These are phyloP conservation scores for Aspergillus brunneoviolaceus DNA, from an alignment of 2,329 filamentous ascomycete genomes.

Conservation along the genomic window DNA sequence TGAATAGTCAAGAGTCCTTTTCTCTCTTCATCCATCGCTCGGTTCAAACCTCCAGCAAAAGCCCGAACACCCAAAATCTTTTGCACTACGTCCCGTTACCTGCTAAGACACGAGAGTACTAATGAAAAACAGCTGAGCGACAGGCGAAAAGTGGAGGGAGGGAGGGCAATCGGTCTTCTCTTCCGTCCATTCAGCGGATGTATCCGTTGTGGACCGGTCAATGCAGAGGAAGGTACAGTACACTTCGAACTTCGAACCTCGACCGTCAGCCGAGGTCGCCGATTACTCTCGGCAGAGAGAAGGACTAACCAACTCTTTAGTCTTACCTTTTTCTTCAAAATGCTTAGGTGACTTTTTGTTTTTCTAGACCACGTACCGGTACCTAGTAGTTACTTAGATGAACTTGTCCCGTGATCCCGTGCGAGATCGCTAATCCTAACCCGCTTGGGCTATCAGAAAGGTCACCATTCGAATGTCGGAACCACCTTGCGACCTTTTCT, in stretches of 20 bases:
- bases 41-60: no score
- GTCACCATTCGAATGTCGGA: no score
- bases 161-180: neutral
- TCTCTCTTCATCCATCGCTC: no score
- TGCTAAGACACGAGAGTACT: no score
- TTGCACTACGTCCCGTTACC: no score
- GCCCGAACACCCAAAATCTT: no score
- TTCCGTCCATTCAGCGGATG: conserved; percentile 8
- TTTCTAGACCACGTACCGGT: neutral
- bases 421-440: conserved; percentile 7
- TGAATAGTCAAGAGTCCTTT: neutral
- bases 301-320: neutral
- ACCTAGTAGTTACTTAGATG: no score
- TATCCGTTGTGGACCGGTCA: conserved; percentile 1
- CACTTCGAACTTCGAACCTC: neutral
- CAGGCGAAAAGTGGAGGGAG: neutral
- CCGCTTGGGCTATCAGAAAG: neutral
- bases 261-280: neutral
- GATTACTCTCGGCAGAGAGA: neutral
- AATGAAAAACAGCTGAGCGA: neutral
- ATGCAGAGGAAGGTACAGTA: no score
- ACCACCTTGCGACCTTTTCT: no score
- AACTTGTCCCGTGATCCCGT: neutral
- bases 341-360: neutral
- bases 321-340: neutral